Percentiles rank a stretch among this genome's conserved stretches.
Evolutionary conservation across 129 eudicot genomes (phyloP).

Genomic region (Lactuca saligna): DNA sequence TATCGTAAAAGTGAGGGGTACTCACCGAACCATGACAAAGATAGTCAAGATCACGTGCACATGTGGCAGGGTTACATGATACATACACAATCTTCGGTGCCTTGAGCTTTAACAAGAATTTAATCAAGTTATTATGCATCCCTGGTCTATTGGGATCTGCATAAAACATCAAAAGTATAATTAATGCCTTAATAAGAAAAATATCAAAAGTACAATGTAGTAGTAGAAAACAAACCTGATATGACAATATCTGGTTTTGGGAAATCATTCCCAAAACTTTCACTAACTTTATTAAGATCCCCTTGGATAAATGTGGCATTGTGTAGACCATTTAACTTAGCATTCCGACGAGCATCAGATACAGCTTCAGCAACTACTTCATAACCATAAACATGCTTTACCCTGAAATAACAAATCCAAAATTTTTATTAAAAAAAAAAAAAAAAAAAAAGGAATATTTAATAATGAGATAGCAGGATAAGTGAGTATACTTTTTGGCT

Average conservation of each 20-base stretch:
- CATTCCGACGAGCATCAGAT: constrained; percentile 85
- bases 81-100: constrained; percentile 72
- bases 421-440: neutral
- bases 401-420: constrained; percentile 46
- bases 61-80: constrained; percentile 97
- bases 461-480: neutral
- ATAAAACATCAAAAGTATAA: neutral
- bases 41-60: constrained; percentile 98
- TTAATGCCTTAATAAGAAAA: neutral
- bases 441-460: neutral
- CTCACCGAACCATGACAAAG: constrained; percentile 92
- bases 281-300: constrained; percentile 83
- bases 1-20: neutral
- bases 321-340: constrained; percentile 60
- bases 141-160: constrained; percentile 98
- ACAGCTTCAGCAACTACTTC: constrained; percentile 93
- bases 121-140: constrained; percentile 89
- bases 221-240: constrained; percentile 52
- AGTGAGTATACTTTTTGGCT: constrained; percentile 61
- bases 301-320: constrained; percentile 94
- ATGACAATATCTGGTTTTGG: constrained; percentile 89
- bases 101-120: constrained; percentile 64
- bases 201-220: neutral
- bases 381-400: constrained; percentile 81
- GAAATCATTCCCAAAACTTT: constrained; percentile 70